Base-by-base conservation (phyloP, 2,329 filamentous ascomycete species). In the Penicillium polonicum region DNA sequence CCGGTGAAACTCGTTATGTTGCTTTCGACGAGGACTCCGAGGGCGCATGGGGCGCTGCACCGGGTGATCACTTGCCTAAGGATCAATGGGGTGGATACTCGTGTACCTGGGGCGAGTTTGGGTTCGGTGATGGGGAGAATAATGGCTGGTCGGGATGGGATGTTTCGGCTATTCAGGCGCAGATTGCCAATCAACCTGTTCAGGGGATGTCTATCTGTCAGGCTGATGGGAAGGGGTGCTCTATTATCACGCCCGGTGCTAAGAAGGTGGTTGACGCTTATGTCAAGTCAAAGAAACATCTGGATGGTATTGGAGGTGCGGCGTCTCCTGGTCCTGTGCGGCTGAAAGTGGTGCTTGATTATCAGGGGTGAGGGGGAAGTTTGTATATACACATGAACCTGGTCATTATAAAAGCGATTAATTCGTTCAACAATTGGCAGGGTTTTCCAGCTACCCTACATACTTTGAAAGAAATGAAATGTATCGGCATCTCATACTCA, bases 31-130 rank as follows among this genome's bases (percentile, higher is more conserved):
- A 71, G 59, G 66, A 77, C 62, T 70, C 73, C 0, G 72, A 76
- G 48, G 75, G 74, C 6, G 72, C 64, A 0, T 76, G 72, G 65
- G 69, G 72, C 36, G 73, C 72, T n/a, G 68, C 68, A 0, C 60
- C 62, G 1, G 69, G 70, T 19, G 50, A 57, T 13, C 55, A 60
- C 5, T 60, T 76, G 5, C 73, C 73, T 9, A 70, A 56, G 5
- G 65, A 70, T 29, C 42, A 59, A 6, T 68, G 57, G 41, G 74
- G 74, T n/a, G 72, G 68, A 8, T 74, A 72, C 49, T 67, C 70
- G 8, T 68, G 64, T 25, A 76, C 73, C 29, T 77, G 73, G 73
- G 74, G 74, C 13, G 74, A 77, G 51, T 76, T 75, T 33, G 70
- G 71, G 23, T 75, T 77, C 41, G 72, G 69, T 5, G 68, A 70